phyloP scores from a whole-genome alignment of 495 filamentous ascomycete genomes.

The Penicillium chermesinum region DNA sequence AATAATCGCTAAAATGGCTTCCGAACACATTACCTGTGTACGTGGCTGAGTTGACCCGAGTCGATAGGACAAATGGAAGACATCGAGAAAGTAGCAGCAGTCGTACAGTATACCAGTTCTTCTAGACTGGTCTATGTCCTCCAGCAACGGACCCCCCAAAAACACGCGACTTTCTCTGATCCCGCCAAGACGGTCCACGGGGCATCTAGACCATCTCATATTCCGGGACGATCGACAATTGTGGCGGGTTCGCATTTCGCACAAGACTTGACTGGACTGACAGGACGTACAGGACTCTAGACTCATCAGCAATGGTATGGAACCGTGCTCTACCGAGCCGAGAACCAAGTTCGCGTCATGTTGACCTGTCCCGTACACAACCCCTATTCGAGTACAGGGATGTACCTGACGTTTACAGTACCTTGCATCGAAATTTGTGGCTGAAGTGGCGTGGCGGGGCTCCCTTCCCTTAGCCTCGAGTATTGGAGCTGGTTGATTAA shows the following conservation, averaged over 20 bases:
- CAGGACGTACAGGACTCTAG: too few relatives aligned
- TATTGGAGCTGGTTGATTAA: background rate
- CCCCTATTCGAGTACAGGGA: too few relatives aligned
- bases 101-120: too few relatives aligned
- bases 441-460: background rate
- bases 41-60: background rate
- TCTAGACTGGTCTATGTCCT: background rate
- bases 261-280: background rate
- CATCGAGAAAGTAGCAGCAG: background rate
- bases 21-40: too few relatives aligned
- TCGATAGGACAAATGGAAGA: background rate
- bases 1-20: too few relatives aligned
- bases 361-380: too few relatives aligned
- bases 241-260: background rate
- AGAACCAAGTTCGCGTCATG: too few relatives aligned
- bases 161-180: too few relatives aligned
- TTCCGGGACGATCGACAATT: background rate
- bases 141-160: too few relatives aligned
- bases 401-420: background rate
- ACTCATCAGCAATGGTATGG: too few relatives aligned
- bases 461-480: background rate
- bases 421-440: background rate
- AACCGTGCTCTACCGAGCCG: too few relatives aligned
- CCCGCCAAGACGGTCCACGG: background rate
- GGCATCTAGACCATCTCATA: background rate